phyloP scores from a whole-genome alignment of 495 filamentous ascomycete genomes.

The Hyphodiscus hymeniophilus region DNA sequence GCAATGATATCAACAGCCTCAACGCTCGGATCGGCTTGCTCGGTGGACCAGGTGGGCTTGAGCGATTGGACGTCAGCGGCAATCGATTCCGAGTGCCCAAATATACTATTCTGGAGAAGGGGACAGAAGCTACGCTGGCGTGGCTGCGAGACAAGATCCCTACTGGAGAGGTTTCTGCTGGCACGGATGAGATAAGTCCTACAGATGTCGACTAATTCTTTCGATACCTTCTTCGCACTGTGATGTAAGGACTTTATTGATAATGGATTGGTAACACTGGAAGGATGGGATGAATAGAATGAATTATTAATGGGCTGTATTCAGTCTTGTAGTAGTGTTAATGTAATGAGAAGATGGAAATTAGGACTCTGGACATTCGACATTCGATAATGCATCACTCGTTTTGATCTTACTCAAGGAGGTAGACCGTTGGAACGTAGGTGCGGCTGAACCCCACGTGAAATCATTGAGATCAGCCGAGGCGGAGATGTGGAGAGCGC shows the following conservation, averaged over 20 bases:
- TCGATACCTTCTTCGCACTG: not conserved
- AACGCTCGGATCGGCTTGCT: constrained; percentile 72
- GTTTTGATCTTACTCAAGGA: too few species aligned
- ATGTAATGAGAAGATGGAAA: not conserved
- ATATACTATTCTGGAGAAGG: constrained; percentile 77
- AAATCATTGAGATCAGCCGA: too few species aligned
- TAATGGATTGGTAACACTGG: not conserved
- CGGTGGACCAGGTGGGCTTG: constrained; percentile 45
- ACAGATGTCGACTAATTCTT: constrained; percentile 15
- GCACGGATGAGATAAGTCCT: constrained; percentile 4
- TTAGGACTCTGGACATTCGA: too few species aligned
- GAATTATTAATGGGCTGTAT: constrained; percentile 5
- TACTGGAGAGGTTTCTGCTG: constrained; percentile 37
- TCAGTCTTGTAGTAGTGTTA: constrained; percentile 15
- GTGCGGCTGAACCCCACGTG: too few species aligned
- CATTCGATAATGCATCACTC: too few species aligned
- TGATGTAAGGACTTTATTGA: not conserved
- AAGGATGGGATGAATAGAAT: not conserved
- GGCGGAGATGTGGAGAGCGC: too few species aligned
- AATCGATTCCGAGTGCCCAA: constrained; percentile 84
- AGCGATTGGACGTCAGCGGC: constrained; percentile 55
- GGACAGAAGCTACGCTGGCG: constrained; percentile 75
- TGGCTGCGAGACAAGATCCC: constrained; percentile 78
- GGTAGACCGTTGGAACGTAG: too few species aligned
- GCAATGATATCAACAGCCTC: constrained; percentile 72